phyloP scores from a whole-genome alignment of 2,329 filamentous ascomycete genomes.

The Aphanocladium album region DNA sequence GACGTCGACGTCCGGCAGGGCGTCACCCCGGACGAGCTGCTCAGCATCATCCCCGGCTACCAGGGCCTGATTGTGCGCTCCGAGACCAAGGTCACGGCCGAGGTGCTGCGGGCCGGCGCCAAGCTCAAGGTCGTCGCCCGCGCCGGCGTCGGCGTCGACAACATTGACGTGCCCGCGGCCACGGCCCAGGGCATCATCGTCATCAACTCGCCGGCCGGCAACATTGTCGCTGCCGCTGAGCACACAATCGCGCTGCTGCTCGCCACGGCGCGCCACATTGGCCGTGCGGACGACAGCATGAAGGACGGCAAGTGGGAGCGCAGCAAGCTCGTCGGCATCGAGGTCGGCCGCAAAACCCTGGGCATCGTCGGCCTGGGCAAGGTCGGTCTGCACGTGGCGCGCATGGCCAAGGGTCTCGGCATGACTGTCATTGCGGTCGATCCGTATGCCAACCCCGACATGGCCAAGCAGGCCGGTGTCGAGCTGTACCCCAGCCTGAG shows the following conservation, averaged over 20 bases:
- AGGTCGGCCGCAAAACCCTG: conserved; percentile 71
- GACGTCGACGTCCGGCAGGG: conserved; percentile 65
- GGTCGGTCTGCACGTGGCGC: conserved; percentile 73
- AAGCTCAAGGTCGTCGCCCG: conserved; percentile 73
- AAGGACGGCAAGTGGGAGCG: conserved; percentile 73
- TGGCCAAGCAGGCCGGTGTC: conserved; percentile 64
- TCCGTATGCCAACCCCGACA: conserved; percentile 69
- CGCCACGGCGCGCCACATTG: conserved; percentile 68
- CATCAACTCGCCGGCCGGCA: conserved; percentile 73
- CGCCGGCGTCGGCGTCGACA: conserved; percentile 78
- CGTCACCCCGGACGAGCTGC: conserved; percentile 57
- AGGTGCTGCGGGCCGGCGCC: conserved; percentile 60
- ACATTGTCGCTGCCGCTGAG: conserved; percentile 75
- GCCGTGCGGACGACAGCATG: conserved; percentile 62
- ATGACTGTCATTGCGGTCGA: conserved; percentile 74
- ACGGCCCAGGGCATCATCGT: conserved; percentile 72
- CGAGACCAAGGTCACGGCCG: conserved; percentile 72
- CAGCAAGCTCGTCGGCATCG: conserved; percentile 67
- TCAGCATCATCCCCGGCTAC: conserved; percentile 63
- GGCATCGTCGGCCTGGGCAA: conserved; percentile 78
- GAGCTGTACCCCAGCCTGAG: conserved; percentile 51
- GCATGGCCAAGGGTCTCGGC: conserved; percentile 71
- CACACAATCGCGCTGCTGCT: conserved; percentile 72
- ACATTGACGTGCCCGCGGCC: conserved; percentile 70
- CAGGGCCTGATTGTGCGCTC: conserved; percentile 75